Evolutionary conservation across 1,139 yeast genomes (phyloP).

Genomic region (Wickerhamomyces sp.): DNA sequence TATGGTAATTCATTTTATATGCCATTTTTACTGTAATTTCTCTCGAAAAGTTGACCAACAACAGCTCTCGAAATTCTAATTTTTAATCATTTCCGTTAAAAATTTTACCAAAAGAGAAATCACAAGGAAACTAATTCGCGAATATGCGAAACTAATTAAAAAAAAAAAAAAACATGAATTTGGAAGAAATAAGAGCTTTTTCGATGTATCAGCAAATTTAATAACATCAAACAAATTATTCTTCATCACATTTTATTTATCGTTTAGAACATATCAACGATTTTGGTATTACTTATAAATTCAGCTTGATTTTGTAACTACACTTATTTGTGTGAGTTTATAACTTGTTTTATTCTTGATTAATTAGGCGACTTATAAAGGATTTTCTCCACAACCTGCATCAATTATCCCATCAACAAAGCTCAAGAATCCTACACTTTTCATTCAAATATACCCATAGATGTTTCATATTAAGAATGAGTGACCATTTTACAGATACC

Average conservation of each 20-base stretch:
- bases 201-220: neutral
- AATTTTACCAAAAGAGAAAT: neutral
- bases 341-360: too few relatives aligned
- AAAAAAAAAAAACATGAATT: constrained; percentile 1
- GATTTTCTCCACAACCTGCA: too few relatives aligned
- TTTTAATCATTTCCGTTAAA: neutral
- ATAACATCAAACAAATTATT: too few relatives aligned
- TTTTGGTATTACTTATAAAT: too few relatives aligned
- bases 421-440: neutral
- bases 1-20: neutral
- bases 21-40: neutral
- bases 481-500: constrained; percentile 26
- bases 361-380: too few relatives aligned
- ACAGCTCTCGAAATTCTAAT: neutral
- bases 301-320: too few relatives aligned
- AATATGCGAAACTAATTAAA: neutral
- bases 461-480: constrained; percentile 18
- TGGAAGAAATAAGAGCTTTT: neutral
- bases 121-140: neutral
- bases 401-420: too few relatives aligned
- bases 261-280: too few relatives aligned
- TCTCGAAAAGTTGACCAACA: neutral
- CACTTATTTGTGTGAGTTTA: too few relatives aligned
- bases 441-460: neutral
- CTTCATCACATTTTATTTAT: too few relatives aligned